A percentile compares a stretch with the other conserved stretches of the same genome.
These are phyloP conservation scores for Populus hybrid DNA, from an alignment of 441 rosid species.

Conservation along the genomic window DNA sequence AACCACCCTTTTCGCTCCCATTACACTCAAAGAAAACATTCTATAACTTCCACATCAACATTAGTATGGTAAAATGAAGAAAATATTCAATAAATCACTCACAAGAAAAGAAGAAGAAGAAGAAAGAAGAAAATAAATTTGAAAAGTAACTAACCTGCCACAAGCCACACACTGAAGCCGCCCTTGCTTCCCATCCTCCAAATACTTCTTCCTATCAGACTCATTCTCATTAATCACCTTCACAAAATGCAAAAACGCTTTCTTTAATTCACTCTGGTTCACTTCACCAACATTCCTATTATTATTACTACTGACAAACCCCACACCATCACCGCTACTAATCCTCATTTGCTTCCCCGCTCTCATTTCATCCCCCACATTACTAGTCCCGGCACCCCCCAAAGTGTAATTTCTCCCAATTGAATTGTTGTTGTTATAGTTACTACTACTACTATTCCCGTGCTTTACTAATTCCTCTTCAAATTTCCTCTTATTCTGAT, in stretches of 20 bases:
- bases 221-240: conserved; percentile 68
- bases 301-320: neutral
- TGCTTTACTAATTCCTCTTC: conserved; percentile 32
- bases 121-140: conserved; percentile 25
- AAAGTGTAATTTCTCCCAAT: conserved; percentile 26
- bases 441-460: conserved; percentile 12
- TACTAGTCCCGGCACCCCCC: conserved; percentile 39
- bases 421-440: conserved; percentile 19
- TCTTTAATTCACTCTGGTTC: conserved; percentile 59
- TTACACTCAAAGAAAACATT: conserved; percentile 3
- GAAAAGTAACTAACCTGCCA: conserved; percentile 62
- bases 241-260: conserved; percentile 62
- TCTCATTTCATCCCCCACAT: conserved; percentile 45
- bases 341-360: conserved; percentile 54
- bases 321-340: conserved; percentile 24
- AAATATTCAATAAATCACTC: neutral
- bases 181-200: conserved; percentile 80
- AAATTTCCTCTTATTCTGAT: conserved; percentile 47
- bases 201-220: conserved; percentile 56
- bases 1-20: neutral
- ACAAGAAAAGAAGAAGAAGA: conserved; percentile 1
- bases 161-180: conserved; percentile 78
- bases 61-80: neutral
- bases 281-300: conserved; percentile 43
- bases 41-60: neutral